Percentiles rank a stretch among this genome's conserved stretches.
phyloP scores from a whole-genome alignment of 163 green algal species.

The Scenedesmus sp. region DNA sequence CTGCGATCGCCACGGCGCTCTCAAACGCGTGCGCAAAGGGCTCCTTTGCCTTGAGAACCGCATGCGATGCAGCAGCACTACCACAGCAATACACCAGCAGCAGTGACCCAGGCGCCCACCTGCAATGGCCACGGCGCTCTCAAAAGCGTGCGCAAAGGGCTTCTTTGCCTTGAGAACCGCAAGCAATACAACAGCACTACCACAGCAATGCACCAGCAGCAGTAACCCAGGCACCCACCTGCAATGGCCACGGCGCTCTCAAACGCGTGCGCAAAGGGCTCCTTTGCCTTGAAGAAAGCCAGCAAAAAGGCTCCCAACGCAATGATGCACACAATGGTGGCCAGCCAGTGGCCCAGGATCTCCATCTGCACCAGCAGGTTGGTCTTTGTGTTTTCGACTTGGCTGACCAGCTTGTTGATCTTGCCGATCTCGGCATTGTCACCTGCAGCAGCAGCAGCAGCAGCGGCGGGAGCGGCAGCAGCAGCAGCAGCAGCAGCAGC shows the following conservation, averaged over 20 bases:
- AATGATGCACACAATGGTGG: constrained; percentile 52
- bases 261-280: constrained; percentile 34
- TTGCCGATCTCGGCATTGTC: constrained; percentile 72
- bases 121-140: constrained; percentile 73
- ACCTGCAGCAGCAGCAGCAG: neutral
- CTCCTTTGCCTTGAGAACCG: neutral
- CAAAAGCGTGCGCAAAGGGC: constrained; percentile 39
- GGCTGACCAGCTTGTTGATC: constrained; percentile 59
- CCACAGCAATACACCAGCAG: neutral
- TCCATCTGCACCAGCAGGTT: constrained; percentile 69
- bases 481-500: neutral
- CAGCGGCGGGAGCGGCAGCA: neutral
- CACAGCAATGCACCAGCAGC: neutral
- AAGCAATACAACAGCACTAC: too few species aligned
- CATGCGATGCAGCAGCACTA: too few species aligned
- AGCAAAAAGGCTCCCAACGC: constrained; percentile 27
- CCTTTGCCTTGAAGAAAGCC: constrained; percentile 45
- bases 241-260: constrained; percentile 73
- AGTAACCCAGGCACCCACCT: neutral
- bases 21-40: constrained; percentile 48
- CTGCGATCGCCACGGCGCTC: constrained; percentile 71
- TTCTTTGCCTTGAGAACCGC: neutral
- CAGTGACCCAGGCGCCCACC: neutral
- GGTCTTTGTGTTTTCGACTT: constrained; percentile 49
- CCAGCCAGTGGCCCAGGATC: constrained; percentile 59